phyloP scores from a whole-genome alignment of 148 eudicot species.

The Tetragonia tetragonoides region DNA sequence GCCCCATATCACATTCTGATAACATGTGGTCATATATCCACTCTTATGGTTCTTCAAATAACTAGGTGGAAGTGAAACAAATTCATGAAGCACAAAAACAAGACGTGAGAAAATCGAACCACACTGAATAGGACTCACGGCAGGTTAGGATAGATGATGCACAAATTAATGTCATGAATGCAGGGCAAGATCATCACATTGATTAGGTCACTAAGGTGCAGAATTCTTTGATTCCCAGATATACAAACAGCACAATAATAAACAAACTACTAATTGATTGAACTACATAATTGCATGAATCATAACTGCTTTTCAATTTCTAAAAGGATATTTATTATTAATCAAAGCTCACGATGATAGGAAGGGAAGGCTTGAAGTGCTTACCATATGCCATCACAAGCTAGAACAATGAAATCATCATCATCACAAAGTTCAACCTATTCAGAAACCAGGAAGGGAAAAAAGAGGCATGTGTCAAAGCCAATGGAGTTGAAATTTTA shows the following conservation, averaged over 20 bases:
- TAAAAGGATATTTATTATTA: no score
- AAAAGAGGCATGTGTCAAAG: neutral
- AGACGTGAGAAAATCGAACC: neutral
- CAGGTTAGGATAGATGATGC: neutral
- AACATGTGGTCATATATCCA: neutral
- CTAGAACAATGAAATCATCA: constrained; percentile 91
- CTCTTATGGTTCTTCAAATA: neutral
- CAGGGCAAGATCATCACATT: neutral
- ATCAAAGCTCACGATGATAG: neutral
- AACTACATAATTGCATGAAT: neutral
- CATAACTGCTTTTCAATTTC: neutral
- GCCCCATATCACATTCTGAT: no score
- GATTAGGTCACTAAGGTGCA: neutral
- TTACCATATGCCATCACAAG: constrained; percentile 98
- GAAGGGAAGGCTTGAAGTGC: constrained; percentile 26
- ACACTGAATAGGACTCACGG: neutral
- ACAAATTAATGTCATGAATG: neutral
- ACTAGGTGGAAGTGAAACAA: neutral
- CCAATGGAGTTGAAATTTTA: neutral
- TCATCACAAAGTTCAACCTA: constrained; percentile 86
- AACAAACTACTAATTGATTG: neutral
- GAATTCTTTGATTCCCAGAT: neutral
- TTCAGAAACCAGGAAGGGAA: neutral
- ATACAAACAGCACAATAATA: neutral
- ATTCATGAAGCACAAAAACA: neutral